These are phyloP conservation scores for Tolypocladium pustulatum DNA, from an alignment of 2,329 filamentous ascomycete species.

Conservation along the genomic window DNA sequence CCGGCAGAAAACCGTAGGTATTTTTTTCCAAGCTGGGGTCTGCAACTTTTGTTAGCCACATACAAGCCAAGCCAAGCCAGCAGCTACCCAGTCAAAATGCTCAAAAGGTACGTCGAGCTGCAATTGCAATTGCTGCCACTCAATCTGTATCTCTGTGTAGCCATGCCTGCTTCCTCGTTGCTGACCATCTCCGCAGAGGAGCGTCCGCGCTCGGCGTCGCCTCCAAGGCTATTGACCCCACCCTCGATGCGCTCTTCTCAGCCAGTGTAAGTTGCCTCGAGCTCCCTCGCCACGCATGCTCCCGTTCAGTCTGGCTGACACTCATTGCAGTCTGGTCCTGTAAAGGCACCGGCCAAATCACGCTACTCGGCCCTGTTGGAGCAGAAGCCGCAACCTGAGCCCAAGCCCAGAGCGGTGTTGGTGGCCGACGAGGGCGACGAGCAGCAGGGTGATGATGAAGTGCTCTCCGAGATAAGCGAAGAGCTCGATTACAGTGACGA, in stretches of 20 bases:
- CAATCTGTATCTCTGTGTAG: neutral
- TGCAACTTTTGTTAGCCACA: neutral
- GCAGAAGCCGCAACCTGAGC: constrained; percentile 20
- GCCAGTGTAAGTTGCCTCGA: constrained; percentile 51
- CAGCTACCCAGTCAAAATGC: constrained; percentile 5
- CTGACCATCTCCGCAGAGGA: constrained; percentile 20
- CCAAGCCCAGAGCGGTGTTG: constrained; percentile 7
- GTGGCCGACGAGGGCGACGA: constrained; percentile 10
- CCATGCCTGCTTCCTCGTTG: constrained; percentile 2
- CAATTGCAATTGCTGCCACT: neutral
- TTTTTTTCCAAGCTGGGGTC: constrained; percentile 4
- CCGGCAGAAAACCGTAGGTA: neutral
- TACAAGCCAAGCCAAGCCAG: no score
- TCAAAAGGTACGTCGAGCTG: constrained; percentile 11
- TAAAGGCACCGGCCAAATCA: constrained; percentile 31
- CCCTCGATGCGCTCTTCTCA: constrained; percentile 59
- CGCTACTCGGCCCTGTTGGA: constrained; percentile 30
- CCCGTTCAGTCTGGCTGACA: neutral
- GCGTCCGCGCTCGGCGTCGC: constrained; percentile 27
- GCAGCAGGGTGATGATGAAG: constrained; percentile 20
- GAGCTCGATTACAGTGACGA: constrained; percentile 12
- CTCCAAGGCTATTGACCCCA: constrained; percentile 54
- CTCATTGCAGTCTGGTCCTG: constrained; percentile 37
- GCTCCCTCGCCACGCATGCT: neutral
- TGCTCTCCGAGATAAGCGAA: constrained; percentile 14